Evolutionary conservation across 75 land plant species (phyloP).

Genomic region (Sequoia sempervirens): DNA sequence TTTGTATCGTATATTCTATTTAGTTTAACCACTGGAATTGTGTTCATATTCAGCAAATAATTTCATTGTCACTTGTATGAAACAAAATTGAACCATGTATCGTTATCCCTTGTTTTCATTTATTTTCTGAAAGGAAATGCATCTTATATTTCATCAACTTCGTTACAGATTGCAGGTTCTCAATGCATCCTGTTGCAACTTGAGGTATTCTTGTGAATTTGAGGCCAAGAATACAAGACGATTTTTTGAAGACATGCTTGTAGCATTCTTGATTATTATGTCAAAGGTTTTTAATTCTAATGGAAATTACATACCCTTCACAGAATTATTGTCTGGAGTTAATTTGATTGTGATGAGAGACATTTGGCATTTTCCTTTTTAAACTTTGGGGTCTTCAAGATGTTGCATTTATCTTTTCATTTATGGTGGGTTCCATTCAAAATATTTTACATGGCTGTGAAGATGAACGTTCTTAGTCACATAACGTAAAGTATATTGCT

Average conservation of each 20-base stretch:
- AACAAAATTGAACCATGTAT: not conserved
- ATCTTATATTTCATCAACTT: not conserved
- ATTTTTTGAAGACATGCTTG: not conserved
- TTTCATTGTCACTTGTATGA: not conserved
- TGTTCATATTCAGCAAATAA: not conserved
- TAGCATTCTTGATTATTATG: not conserved
- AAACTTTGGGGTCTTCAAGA: not conserved
- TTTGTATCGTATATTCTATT: not conserved
- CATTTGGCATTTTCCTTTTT: not conserved
- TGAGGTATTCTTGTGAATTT: not conserved
- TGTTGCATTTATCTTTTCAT: not conserved
- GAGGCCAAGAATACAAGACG: not conserved
- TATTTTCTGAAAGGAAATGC: not conserved
- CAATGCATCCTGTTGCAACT: not conserved
- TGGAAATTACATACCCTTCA: not conserved
- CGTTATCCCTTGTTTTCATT: not conserved
- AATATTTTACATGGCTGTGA: not conserved
- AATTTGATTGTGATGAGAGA: not conserved
- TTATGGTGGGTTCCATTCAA: not conserved
- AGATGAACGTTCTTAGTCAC: not conserved
- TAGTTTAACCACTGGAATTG: not conserved
- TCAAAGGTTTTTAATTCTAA: not conserved
- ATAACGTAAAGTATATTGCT: not conserved
- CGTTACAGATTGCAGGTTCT: not conserved
- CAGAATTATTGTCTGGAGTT: not conserved